Evolutionary conservation across 1,284 basidiomycete species (phyloP).

Genomic region (Leccinum subspadiceum): DNA sequence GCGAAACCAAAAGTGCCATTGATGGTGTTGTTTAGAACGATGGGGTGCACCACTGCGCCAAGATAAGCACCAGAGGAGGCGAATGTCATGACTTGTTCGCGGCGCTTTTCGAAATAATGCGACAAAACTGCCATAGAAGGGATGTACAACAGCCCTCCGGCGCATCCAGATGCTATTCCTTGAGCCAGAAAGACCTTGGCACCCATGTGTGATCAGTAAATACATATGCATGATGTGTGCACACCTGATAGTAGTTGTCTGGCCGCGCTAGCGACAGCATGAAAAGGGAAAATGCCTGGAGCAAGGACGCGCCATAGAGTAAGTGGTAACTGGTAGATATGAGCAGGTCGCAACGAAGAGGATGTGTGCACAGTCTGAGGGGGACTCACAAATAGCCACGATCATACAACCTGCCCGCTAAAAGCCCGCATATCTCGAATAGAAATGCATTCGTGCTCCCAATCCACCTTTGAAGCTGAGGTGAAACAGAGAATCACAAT

Average conservation of each 20-base stretch:
- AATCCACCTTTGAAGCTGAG: constrained; percentile 40
- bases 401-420: constrained; percentile 37
- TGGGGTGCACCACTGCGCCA: constrained; percentile 36
- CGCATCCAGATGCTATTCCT: constrained; percentile 35
- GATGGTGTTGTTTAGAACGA: constrained; percentile 44
- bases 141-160: constrained; percentile 33
- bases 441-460: constrained; percentile 47
- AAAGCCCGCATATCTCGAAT: constrained; percentile 36
- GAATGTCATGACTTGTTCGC: constrained; percentile 34
- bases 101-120: constrained; percentile 36
- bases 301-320: constrained; percentile 30
- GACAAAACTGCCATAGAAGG: constrained; percentile 37
- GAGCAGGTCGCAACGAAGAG: neutral
- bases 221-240: neutral
- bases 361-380: neutral
- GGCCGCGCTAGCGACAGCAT: constrained; percentile 38
- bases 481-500: neutral
- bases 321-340: constrained; percentile 23
- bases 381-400: constrained; percentile 35
- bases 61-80: constrained; percentile 37
- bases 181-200: constrained; percentile 37
- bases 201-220: neutral
- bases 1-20: constrained; percentile 31
- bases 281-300: constrained; percentile 35
- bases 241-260: constrained; percentile 35